Evolutionary conservation across 176 grass and related monocot genomes (phyloP).

Genomic region (Tillandsia leiboldiana): DNA sequence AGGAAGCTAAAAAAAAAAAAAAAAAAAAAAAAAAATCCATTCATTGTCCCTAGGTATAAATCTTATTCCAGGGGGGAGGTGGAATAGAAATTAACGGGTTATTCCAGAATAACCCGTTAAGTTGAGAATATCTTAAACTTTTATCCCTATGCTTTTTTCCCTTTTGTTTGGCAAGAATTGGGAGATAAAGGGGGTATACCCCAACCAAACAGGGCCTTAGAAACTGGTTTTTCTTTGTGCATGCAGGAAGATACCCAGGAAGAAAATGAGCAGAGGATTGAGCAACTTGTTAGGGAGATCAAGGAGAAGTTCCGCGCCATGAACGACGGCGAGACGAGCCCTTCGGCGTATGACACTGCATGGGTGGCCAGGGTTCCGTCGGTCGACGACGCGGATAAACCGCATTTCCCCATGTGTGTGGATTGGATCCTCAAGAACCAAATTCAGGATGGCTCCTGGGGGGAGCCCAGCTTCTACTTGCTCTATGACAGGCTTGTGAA

Average conservation of each 20-base stretch:
- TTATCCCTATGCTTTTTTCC: no score
- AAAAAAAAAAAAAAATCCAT: no score
- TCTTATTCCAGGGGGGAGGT: no score
- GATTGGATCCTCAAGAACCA: slow-evolving; percentile 28
- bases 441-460: slow-evolving; percentile 25
- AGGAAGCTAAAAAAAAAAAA: no score
- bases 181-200: no score
- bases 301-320: slow-evolving; percentile 16
- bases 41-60: no score
- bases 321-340: slow-evolving; percentile 21
- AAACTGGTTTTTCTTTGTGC: no score
- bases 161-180: no score
- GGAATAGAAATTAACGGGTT: no score
- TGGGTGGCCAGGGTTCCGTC: slow-evolving; percentile 32
- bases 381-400: slow-evolving; percentile 11
- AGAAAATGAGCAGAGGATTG: not conserved
- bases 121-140: no score
- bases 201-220: no score
- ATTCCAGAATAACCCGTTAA: no score
- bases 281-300: slow-evolving; percentile 14
- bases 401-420: slow-evolving; percentile 20
- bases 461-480: slow-evolving; percentile 17
- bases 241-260: not conserved
- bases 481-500: slow-evolving; percentile 25
- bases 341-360: slow-evolving; percentile 36